Conservation (phyloP, 2,329 filamentous ascomycete species). For the Paraconiothyrium brasiliense region DNA sequence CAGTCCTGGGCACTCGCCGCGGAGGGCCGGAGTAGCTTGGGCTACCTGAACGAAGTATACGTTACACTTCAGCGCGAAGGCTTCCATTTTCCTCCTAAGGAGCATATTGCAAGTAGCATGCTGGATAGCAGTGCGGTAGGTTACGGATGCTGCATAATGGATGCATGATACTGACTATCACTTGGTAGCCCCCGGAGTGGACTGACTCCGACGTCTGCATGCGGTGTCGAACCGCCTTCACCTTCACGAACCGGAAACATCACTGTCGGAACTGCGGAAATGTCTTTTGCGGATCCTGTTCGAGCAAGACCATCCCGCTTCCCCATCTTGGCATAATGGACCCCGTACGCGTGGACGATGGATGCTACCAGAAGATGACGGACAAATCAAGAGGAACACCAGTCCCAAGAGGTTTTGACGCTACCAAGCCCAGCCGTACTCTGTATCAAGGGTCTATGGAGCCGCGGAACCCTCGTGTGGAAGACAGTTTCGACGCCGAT, state of each 20-base stretch:
- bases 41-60: constrained; percentile 91
- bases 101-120: constrained; percentile 93
- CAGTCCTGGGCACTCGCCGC: constrained; percentile 93
- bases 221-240: constrained; percentile 94
- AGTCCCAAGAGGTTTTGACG: constrained; percentile 56
- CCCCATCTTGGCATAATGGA: constrained; percentile 93
- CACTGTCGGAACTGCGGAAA: constrained; percentile 98
- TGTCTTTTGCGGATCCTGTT: constrained; percentile 96
- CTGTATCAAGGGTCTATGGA: constrained; percentile 78
- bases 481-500: constrained; percentile 94
- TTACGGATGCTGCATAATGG: constrained; percentile 25
- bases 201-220: constrained; percentile 98
- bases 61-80: constrained; percentile 82
- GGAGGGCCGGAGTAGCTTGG: constrained; percentile 81
- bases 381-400: constrained; percentile 68
- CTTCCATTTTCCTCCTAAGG: constrained; percentile 86
- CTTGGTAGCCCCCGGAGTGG: constrained; percentile 87
- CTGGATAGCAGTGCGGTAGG: constrained; percentile 93
- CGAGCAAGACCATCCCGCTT: constrained; percentile 84
- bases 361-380: constrained; percentile 89
- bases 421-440: constrained; percentile 67
- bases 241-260: constrained; percentile 97
- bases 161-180: constrained; percentile 18
- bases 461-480: constrained; percentile 85
- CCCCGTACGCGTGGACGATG: constrained; percentile 93